phyloP scores from a whole-genome alignment of 2,329 filamentous ascomycete species.

The Microascus cirrosus region DNA sequence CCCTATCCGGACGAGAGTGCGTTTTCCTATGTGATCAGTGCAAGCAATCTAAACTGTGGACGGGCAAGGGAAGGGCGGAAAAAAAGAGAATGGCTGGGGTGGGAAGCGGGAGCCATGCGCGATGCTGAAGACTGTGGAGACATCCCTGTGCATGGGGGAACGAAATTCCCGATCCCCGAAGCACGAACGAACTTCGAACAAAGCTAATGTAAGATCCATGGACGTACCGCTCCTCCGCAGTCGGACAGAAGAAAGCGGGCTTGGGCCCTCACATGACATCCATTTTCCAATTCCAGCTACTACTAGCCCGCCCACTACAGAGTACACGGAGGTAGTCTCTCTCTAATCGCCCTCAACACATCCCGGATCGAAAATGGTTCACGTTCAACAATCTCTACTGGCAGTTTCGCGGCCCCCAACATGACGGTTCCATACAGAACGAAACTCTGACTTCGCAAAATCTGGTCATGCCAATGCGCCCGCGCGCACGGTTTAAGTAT shows the following conservation, averaged over 20 bases:
- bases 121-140: not conserved
- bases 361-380: too few species aligned
- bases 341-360: not conserved
- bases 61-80: not conserved
- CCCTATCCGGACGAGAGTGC: not conserved
- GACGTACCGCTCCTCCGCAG: too few species aligned
- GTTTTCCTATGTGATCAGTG: not conserved
- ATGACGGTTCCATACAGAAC: not conserved
- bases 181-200: not conserved
- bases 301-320: too few species aligned
- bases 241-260: too few species aligned
- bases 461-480: too few species aligned
- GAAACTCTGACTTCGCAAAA: too few species aligned
- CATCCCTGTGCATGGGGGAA: not conserved
- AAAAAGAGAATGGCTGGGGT: not conserved
- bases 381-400: not conserved
- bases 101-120: too few species aligned
- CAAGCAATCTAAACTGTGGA: not conserved
- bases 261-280: too few species aligned
- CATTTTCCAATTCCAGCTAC: too few species aligned
- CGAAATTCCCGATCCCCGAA: not conserved
- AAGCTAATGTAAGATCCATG: not conserved
- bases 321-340: too few species aligned
- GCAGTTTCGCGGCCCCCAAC: not conserved
- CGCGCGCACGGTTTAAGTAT: not conserved